Base-by-base conservation (phyloP, 1,284 basidiomycete genomes). In the Cryptococcus sp. region DNA sequence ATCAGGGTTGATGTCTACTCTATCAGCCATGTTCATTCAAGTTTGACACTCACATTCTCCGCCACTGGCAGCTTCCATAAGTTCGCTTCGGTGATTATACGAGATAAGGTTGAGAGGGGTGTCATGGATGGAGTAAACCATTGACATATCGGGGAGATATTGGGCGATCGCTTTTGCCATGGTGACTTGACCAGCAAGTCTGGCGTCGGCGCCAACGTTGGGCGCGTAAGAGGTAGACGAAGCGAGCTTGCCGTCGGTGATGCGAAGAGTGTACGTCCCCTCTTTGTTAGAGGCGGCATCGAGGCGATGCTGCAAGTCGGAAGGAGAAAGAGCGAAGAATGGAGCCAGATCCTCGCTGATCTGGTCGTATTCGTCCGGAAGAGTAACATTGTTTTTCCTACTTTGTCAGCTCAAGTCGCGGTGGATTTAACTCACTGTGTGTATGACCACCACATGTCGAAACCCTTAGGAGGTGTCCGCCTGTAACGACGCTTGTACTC, bases 401-500 rank as follows among this genome's bases (percentile, higher is more conserved):
- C 30, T 35, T 35, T 35, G 30, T 35, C 30, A 35, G 30, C 30
- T 13, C 7, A 35, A 8, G 30, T 35, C 10, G 30, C 30, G 30
- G 30, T 35, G 13, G 13, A 35, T 35, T 35, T 10, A 13, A 35
- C 30, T 35, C 30, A 35, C 30, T 35, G 30, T 10, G 13, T 35
- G 13, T 35, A 35, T 5, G 30, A 35, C 30, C 30, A 95, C 93
- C 93, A 96, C 41, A 84, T 79, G 69, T 93, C 91, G 67, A 95
- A 96, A 0, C 91, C 93, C 54, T 83, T 85, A 0, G 93, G 93
- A 3, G 93, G 92, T 16, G 84, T 78, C 40, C 87, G 85, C 2
- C 81, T 79, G 74, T 94, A 93, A 48, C 93, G 82, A 43, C 82
- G 77, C 66, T 82, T 83, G 79, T 96, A 96, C 75, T 92, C 90